Percentiles rank a stretch among this genome's conserved stretches.
phyloP scores from a whole-genome alignment of 2,329 filamentous ascomycete genomes.

The Daldinia eschscholtzii region DNA sequence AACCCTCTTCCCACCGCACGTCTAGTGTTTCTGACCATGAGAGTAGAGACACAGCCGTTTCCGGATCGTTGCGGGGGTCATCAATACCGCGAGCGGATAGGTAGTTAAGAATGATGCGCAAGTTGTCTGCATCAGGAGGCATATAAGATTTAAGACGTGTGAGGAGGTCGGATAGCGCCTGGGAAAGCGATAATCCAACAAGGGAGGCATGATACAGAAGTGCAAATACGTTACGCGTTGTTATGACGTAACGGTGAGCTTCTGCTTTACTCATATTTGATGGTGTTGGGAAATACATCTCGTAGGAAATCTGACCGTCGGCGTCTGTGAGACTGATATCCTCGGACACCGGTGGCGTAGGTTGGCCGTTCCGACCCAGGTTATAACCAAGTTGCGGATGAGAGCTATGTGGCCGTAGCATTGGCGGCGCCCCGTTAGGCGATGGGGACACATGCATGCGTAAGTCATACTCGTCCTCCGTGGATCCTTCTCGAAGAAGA shows the following conservation, averaged over 20 bases:
- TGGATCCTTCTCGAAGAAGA: constrained; percentile 65
- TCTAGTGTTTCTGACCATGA: constrained; percentile 74
- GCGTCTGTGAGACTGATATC: constrained; percentile 58
- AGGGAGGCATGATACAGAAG: constrained; percentile 73
- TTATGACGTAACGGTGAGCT: constrained; percentile 70
- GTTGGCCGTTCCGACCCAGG: constrained; percentile 52
- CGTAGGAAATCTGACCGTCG: constrained; percentile 69
- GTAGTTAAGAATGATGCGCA: constrained; percentile 72
- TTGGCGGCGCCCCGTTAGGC: constrained; percentile 57
- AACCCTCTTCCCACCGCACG: constrained; percentile 75
- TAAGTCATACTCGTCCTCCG: constrained; percentile 58
- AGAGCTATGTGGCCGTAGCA: constrained; percentile 54
- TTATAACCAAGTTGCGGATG: constrained; percentile 47
- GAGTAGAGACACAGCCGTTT: constrained; percentile 71
- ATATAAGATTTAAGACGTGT: constrained; percentile 70
- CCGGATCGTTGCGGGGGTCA: constrained; percentile 72
- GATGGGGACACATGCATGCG: constrained; percentile 58
- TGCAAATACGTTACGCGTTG: constrained; percentile 77
- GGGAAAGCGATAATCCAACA: constrained; percentile 72
- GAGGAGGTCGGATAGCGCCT: constrained; percentile 73
- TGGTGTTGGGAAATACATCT: constrained; percentile 73
- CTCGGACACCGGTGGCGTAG: constrained; percentile 62
- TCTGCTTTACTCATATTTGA: constrained; percentile 61
- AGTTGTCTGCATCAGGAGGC: constrained; percentile 67
- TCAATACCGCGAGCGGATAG: constrained; percentile 70